Percentiles rank a stretch among this genome's conserved stretches.
Conservation (phyloP, 768 basidiomycete species). For the Mycena albidolilacea region DNA sequence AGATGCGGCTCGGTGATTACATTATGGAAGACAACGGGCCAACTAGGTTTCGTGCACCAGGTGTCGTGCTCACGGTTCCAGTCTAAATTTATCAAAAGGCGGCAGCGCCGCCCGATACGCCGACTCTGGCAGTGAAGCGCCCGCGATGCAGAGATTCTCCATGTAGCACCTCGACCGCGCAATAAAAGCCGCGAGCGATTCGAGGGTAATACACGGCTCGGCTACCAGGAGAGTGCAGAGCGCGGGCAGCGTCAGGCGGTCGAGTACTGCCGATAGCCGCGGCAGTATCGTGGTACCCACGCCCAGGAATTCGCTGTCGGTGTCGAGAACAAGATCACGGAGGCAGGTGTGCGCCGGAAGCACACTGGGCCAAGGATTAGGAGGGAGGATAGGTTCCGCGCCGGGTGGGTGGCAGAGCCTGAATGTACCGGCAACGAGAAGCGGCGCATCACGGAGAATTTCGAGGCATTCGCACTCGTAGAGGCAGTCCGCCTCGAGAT, state of each 20-base stretch:
- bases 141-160: neutral
- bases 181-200: neutral
- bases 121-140: neutral
- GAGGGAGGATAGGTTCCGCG: neutral
- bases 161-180: constrained; percentile 6
- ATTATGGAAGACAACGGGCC: too few species aligned
- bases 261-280: neutral
- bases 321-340: neutral
- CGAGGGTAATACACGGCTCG: neutral
- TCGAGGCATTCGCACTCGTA: constrained; percentile 23
- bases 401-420: neutral
- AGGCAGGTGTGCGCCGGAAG: neutral
- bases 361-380: neutral
- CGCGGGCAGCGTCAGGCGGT: constrained; percentile 1
- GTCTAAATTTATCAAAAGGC: neutral
- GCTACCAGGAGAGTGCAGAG: neutral
- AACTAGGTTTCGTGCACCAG: too few species aligned
- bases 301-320: neutral
- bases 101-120: constrained; percentile 3
- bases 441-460: neutral
- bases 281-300: neutral
- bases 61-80: neutral
- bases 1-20: too few species aligned
- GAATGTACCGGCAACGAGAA: constrained; percentile 1
- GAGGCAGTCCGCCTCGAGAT: constrained; percentile 6